Evolutionary conservation across 306 rosid genomes (phyloP).

Genomic region (Vicia villosa): DNA sequence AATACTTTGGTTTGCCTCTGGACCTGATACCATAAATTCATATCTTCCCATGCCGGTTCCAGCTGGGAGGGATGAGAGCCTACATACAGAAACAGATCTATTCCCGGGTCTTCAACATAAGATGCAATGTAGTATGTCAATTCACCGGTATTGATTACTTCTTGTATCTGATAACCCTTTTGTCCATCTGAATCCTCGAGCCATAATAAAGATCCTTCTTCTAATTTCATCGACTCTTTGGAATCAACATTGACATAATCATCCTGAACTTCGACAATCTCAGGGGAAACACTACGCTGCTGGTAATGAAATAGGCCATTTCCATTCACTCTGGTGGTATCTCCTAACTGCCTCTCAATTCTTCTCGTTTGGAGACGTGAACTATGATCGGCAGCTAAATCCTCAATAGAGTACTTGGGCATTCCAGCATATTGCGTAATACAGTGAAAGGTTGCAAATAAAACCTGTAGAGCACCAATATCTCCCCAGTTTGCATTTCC

Average conservation of each 20-base stretch:
- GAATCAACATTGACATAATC: conserved; percentile 62
- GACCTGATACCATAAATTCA: conserved; percentile 97
- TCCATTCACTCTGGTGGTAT: conserved; percentile 62
- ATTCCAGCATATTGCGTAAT: conserved; percentile 79
- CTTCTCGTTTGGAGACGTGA: conserved; percentile 94
- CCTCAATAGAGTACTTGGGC: conserved; percentile 89
- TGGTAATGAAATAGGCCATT: conserved; percentile 71
- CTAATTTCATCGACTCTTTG: conserved; percentile 75
- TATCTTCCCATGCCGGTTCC: conserved; percentile 99
- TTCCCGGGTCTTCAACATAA: conserved; percentile 79
- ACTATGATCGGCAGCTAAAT: conserved; percentile 96
- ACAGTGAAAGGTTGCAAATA: conserved; percentile 90
- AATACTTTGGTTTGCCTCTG: conserved; percentile 95
- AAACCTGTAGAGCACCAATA: conserved; percentile 81
- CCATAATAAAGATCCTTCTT: conserved; percentile 80
- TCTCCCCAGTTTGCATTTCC: conserved; percentile 99
- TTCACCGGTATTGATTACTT: conserved; percentile 56
- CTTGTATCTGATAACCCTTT: conserved; percentile 82
- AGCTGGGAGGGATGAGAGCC: conserved; percentile 91
- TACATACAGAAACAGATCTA: conserved; percentile 67
- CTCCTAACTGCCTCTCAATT: conserved; percentile 79
- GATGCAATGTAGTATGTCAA: conserved; percentile 73
- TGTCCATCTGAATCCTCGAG: conserved; percentile 87
- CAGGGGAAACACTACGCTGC: conserved; percentile 78
- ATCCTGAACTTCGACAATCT: conserved; percentile 92